Evolutionary conservation across 371 early-diverging fungal genomes (phyloP).

Genomic region (Mucor indicus): DNA sequence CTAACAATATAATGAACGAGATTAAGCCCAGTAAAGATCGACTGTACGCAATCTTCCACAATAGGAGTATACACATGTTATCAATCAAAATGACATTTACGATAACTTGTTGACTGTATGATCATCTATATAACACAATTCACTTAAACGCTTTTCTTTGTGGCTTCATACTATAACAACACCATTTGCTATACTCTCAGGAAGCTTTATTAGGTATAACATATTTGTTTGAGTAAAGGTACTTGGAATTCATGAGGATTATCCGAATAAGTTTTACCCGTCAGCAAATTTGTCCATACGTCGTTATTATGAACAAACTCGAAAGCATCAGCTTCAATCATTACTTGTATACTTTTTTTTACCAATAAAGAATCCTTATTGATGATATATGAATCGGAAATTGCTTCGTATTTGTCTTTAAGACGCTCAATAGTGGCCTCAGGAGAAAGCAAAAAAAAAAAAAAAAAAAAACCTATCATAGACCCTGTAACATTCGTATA

Average conservation of each 20-base stretch:
- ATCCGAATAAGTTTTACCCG: constrained; percentile 1
- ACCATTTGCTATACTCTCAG: no score
- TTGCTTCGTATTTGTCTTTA: no score
- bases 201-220: not conserved
- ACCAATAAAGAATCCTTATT: no score
- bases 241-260: not conserved
- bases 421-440: no score
- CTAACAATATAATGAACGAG: not conserved
- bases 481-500: no score
- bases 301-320: not conserved
- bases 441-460: no score
- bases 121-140: no score
- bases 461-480: no score
- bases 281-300: constrained; percentile 2
- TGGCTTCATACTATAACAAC: no score
- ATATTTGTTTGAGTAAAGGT: not conserved
- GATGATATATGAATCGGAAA: no score
- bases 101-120: not conserved
- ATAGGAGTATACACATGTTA: not conserved
- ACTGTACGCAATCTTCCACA: not conserved
- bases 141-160: no score
- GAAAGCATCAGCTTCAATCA: not conserved
- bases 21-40: constrained; percentile 2
- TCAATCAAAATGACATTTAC: not conserved
- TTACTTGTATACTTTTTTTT: no score